Base-by-base conservation (phyloP, 148 eudicot species). In the Heliamphora exappendiculata region DNA sequence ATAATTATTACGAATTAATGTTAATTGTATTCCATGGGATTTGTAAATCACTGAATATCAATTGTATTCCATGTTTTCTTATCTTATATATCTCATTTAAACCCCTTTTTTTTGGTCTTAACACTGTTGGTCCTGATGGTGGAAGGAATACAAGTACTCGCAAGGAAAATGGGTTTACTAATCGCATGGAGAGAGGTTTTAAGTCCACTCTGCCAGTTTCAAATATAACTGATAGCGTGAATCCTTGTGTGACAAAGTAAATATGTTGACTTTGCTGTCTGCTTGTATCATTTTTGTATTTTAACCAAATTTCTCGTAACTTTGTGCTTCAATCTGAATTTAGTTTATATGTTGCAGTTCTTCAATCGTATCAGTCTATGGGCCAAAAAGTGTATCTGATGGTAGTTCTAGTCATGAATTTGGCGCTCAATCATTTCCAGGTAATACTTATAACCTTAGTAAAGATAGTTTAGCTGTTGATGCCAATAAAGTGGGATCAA, bases 341-440 rank as follows among this genome's bases (percentile, higher is more conserved):
- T 20, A 37, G 24, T 39, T 9, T 37, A 20, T 8, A n/a, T 41
- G 50, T 8, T 67, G n/a, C 71, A 82, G 87, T 47, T 73, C 60
- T 57, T 70, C 82, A 17, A 44, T 59, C 33, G 50, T 63, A 51
- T 24, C 79, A 66, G 42, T 41, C 62, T 73, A 84, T 73, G 87
- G 80, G 42, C 75, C 83, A 13, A 34, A 37, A 33, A 76, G 69
- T 58, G 72, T 78, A 49, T 68, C 83, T 8, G 76, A 68, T 78
- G 82, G 83, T 59, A 68, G 71, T 78, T 45, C 78, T 13, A 82
- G 66, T 74, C 75, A 42, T 47, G 81, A 65, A 22, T 49, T 17
- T 75, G 81, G 66, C 71, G 41, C 63, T 55, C 73, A 79, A 66
- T 70, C 70, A 20, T 72, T 80, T 73, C 70, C 39, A 55, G 81